phyloP scores from a whole-genome alignment of 2,329 filamentous ascomycete species.

The Rachicladosporium sp. region DNA sequence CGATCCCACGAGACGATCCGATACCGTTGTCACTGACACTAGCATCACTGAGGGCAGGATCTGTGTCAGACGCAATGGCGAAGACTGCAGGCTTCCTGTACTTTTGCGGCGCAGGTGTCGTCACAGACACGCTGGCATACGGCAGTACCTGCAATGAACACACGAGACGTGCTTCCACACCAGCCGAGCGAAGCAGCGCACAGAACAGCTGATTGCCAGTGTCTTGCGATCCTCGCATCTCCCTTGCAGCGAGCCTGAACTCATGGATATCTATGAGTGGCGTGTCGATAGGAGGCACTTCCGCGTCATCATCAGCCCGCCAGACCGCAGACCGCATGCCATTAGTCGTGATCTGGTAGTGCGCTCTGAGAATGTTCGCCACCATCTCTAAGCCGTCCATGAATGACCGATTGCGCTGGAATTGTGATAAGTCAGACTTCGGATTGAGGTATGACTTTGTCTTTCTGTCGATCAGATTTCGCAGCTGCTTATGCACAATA shows the following conservation, averaged over 20 bases:
- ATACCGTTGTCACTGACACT: conserved; percentile 15
- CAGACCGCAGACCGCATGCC: conserved; percentile 62
- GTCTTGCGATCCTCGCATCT: conserved; percentile 70
- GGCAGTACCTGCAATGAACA: conserved; percentile 80
- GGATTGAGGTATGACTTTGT: conserved; percentile 58
- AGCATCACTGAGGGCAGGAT: conserved; percentile 6
- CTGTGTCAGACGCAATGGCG: conserved; percentile 16
- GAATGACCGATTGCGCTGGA: conserved; percentile 62
- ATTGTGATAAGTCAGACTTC: conserved; percentile 54
- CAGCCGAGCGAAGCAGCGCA: conserved; percentile 69
- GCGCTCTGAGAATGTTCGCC: conserved; percentile 52
- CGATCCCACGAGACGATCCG: conserved; percentile 9
- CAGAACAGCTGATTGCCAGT: conserved; percentile 86
- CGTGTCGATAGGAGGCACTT: conserved; percentile 6
- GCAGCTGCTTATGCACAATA: conserved; percentile 36
- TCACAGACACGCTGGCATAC: conserved; percentile 44
- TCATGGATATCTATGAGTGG: conserved; percentile 37
- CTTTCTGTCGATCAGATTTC: conserved; percentile 52
- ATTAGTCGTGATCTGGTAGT: conserved; percentile 58
- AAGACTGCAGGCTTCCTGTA: conserved; percentile 24
- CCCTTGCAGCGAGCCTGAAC: conserved; percentile 58
- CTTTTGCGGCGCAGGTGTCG: conserved; percentile 31
- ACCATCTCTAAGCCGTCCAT: conserved; percentile 65
- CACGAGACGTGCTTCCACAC: conserved; percentile 69
- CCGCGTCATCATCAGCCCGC: conserved; percentile 46